These are phyloP conservation scores for Suhomyces pyralidae DNA, from an alignment of 805 yeast genomes.

Conservation along the genomic window DNA sequence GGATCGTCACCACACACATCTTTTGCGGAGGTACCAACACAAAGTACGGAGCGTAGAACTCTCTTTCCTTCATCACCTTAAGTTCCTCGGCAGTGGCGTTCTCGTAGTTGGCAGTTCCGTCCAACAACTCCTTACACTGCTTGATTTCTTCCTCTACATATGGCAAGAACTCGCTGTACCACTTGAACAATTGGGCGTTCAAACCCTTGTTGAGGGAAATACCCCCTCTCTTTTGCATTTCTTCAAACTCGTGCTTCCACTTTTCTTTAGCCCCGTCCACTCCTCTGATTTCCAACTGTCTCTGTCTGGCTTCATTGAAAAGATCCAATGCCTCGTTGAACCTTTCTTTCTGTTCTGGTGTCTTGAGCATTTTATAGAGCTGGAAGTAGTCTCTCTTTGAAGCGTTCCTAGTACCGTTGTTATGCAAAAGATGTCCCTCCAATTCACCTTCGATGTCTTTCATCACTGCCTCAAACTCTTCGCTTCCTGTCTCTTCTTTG, in stretches of 20 bases:
- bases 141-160: constrained; percentile 63
- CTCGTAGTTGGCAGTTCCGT: constrained; percentile 19
- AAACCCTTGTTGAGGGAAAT: constrained; percentile 54
- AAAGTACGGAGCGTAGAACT: constrained; percentile 74
- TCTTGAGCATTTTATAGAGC: constrained; percentile 51
- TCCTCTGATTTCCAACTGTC: constrained; percentile 71
- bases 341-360: constrained; percentile 39
- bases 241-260: constrained; percentile 84
- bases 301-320: constrained; percentile 74
- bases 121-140: constrained; percentile 47
- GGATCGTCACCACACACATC: constrained; percentile 76
- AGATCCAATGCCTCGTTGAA: constrained; percentile 69
- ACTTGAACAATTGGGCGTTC: constrained; percentile 74
- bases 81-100: constrained; percentile 19
- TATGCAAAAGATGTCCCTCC: constrained; percentile 24
- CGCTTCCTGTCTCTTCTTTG: constrained; percentile 21
- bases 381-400: constrained; percentile 62
- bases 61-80: constrained; percentile 40
- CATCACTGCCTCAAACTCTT: constrained; percentile 23
- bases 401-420: constrained; percentile 17
- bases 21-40: constrained; percentile 72
- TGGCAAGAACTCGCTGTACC: constrained; percentile 78
- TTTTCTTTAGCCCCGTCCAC: constrained; percentile 81
- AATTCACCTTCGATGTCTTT: constrained; percentile 27
- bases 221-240: constrained; percentile 56